phyloP scores from a whole-genome alignment of 257 asterid species.

The Hygrophila difformis region DNA sequence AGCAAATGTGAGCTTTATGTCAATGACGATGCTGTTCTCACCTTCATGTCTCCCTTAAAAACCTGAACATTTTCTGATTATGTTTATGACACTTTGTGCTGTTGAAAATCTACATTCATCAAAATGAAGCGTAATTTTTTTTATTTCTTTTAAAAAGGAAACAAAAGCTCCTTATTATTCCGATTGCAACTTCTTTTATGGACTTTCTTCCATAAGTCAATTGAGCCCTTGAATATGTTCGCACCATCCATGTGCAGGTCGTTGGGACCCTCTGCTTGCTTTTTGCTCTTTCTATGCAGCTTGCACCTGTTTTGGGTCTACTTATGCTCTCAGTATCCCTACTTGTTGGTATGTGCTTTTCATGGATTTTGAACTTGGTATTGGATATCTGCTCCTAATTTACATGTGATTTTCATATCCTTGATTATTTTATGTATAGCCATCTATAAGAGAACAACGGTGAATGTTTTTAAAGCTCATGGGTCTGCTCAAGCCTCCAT shows the following conservation, averaged over 20 bases:
- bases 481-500: slow-evolving; percentile 85
- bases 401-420: not conserved
- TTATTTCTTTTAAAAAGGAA: slow-evolving; percentile 13
- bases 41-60: slow-evolving; percentile 11
- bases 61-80: slow-evolving; percentile 4
- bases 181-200: too few relatives aligned
- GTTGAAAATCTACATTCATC: slow-evolving; percentile 4
- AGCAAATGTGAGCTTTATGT: slow-evolving; percentile 61
- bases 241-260: slow-evolving; percentile 46
- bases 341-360: slow-evolving; percentile 51
- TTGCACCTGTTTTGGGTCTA: slow-evolving; percentile 84
- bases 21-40: slow-evolving; percentile 17
- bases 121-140: slow-evolving; percentile 2
- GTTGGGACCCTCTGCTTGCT: slow-evolving; percentile 81
- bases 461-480: slow-evolving; percentile 83
- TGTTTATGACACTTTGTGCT: not conserved
- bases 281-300: slow-evolving; percentile 67
- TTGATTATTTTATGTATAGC: slow-evolving; percentile 32
- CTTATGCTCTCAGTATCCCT: slow-evolving; percentile 82
- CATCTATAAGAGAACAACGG: slow-evolving; percentile 84
- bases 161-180: too few relatives aligned
- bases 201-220: too few relatives aligned
- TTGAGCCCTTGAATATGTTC: slow-evolving; percentile 11
- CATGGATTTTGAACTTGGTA: too few relatives aligned
- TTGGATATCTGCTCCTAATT: not conserved